These are phyloP conservation scores for Apiospora saccharicola DNA, from an alignment of 2,329 filamentous ascomycete genomes.

Conservation along the genomic window DNA sequence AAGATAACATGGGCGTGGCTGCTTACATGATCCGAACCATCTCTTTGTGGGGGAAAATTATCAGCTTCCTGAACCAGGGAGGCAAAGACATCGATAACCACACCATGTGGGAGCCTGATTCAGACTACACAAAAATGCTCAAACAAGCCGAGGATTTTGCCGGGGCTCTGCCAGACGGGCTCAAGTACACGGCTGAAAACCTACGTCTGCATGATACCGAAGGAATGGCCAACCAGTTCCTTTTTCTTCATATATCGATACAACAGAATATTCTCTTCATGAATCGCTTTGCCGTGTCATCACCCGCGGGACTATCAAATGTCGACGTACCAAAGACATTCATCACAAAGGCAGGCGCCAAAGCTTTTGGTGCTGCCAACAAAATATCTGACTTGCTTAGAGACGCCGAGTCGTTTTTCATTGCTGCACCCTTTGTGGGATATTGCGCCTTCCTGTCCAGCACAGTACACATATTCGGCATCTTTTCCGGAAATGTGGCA, in stretches of 20 bases:
- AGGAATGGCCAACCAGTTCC: conserved; percentile 86
- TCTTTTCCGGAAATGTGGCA: conserved; percentile 82
- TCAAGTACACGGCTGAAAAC: conserved; percentile 84
- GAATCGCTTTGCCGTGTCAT: conserved; percentile 83
- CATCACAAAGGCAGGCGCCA: conserved; percentile 75
- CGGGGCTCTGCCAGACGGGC: conserved; percentile 69
- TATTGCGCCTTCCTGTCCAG: conserved; percentile 95
- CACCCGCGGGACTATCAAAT: conserved; percentile 68
- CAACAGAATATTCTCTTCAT: conserved; percentile 92
- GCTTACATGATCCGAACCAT: conserved; percentile 89
- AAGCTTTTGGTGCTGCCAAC: conserved; percentile 84
- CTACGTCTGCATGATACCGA: conserved; percentile 85
- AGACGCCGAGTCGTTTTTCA: conserved; percentile 79
- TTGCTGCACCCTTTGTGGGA: conserved; percentile 91
- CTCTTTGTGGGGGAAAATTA: conserved; percentile 87
- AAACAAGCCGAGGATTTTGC: conserved; percentile 76
- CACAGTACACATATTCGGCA: conserved; percentile 91
- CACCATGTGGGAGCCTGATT: conserved; percentile 84
- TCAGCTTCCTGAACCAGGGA: conserved; percentile 89
- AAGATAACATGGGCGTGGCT: conserved; percentile 91
- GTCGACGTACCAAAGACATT: conserved; percentile 81
- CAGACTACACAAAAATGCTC: conserved; percentile 75
- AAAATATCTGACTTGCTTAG: conserved; percentile 85
- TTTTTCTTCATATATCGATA: conserved; percentile 89
- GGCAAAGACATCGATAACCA: conserved; percentile 80